Evolutionary conservation across 129 eudicot species (phyloP).

Genomic region (Flaveria ramosissima): DNA sequence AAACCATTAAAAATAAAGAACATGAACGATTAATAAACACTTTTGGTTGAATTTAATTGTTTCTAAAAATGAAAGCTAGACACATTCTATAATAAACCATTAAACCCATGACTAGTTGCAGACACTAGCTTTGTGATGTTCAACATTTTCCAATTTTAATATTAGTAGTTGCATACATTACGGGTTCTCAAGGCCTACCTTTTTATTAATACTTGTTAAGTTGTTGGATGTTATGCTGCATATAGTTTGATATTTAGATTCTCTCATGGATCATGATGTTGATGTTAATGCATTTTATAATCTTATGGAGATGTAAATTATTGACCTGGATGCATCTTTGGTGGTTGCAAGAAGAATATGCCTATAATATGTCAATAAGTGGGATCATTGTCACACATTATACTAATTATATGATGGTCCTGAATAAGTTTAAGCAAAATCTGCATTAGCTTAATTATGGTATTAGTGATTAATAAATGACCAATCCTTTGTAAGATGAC

Average conservation of each 20-base stretch:
- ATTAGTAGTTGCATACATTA: slow-evolving; percentile 21
- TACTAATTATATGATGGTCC: background rate
- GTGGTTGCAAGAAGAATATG: slow-evolving; percentile 19
- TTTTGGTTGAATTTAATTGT: slow-evolving; percentile 13
- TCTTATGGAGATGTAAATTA: slow-evolving; percentile 26
- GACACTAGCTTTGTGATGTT: slow-evolving; percentile 14
- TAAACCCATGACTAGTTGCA: background rate
- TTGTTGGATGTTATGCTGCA: slow-evolving; percentile 28
- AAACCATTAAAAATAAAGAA: background rate
- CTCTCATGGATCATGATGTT: slow-evolving; percentile 8
- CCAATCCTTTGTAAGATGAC: background rate
- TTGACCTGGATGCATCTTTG: slow-evolving; percentile 27
- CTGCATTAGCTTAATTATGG: background rate
- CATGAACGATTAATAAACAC: background rate
- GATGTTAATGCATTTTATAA: slow-evolving; percentile 26
- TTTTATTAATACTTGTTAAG: background rate
- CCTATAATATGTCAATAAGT: slow-evolving; percentile 9
- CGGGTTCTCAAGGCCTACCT: slow-evolving; percentile 30
- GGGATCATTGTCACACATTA: slow-evolving; percentile 12
- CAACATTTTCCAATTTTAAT: slow-evolving; percentile 30
- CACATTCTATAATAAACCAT: slow-evolving; percentile 4
- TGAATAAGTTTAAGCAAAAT: background rate
- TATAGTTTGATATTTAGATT: slow-evolving; percentile 18
- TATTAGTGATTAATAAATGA: slow-evolving; percentile 5
- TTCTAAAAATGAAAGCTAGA: background rate